Evolutionary conservation across 2,329 filamentous ascomycete genomes (phyloP).

Genomic region (Fusarium sp.): DNA sequence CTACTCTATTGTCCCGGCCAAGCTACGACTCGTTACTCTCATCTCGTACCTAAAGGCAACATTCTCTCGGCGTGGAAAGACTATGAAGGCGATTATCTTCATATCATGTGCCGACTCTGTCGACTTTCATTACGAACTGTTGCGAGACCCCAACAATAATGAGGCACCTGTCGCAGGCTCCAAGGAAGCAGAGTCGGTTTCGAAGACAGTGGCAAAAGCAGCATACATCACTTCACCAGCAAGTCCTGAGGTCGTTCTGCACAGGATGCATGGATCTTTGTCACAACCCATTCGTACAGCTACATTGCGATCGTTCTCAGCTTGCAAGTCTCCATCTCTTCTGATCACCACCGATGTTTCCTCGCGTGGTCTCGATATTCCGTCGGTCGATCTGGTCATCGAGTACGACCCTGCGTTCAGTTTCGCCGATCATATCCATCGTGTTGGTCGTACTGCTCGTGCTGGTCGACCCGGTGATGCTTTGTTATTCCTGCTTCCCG

Average conservation of each 20-base stretch:
- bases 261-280: slow-evolving; percentile 91
- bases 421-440: slow-evolving; percentile 91
- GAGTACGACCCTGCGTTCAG: slow-evolving; percentile 97
- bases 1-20: slow-evolving; percentile 86
- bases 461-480: slow-evolving; percentile 89
- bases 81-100: slow-evolving; percentile 97
- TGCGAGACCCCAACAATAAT: slow-evolving; percentile 58
- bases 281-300: slow-evolving; percentile 87
- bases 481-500: slow-evolving; percentile 88
- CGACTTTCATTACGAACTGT: slow-evolving; percentile 92
- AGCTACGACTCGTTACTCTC: slow-evolving; percentile 88
- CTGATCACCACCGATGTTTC: slow-evolving; percentile 96
- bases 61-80: slow-evolving; percentile 86
- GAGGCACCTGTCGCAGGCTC: slow-evolving; percentile 41
- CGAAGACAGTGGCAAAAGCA: slow-evolving; percentile 73
- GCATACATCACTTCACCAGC: slow-evolving; percentile 78
- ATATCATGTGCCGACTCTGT: slow-evolving; percentile 97
- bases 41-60: slow-evolving; percentile 85
- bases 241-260: slow-evolving; percentile 77
- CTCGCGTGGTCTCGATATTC: slow-evolving; percentile 92
- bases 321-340: slow-evolving; percentile 77
- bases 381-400: slow-evolving; percentile 92
- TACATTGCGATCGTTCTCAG: slow-evolving; percentile 82
- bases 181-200: slow-evolving; percentile 50
- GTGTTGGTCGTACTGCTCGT: slow-evolving; percentile 93